Base-by-base conservation (phyloP, 2,329 filamentous ascomycete genomes). In the Macrophomina tecta region DNA sequence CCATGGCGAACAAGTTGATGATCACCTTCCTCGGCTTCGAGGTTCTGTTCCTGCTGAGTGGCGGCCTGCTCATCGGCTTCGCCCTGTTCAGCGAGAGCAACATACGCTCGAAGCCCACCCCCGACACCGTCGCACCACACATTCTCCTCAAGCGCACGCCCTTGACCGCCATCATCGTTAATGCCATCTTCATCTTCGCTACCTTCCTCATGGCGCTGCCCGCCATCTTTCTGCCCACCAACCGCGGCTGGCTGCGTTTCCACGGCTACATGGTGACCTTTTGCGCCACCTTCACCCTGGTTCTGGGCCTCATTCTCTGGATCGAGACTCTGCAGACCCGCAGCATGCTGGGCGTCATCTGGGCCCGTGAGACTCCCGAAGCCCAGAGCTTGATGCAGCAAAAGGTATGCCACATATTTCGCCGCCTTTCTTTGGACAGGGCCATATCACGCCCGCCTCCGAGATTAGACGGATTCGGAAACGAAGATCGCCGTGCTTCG, bases 351-450 rank as follows among this genome's bases (percentile, higher is more conserved):
- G 81, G 78, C 67, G 75, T 79, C 1, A 82, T 90, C 63, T 95
- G 90, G 86, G 80, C 82, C 30, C 74, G 79, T 5, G 87, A 91
- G 77, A 74, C 85, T 3, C 73, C 84, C 0, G 71, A 79, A 1
- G 82, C 88, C 4, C 90, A 93, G 77, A 87, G 85, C 70, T 80
- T 94, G 64, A 83, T 95, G 75, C 91, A 95, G 78, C 84, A 86
- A 72, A 83, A 86, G 74, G 90, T 92, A 80, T 64, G 85, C 78
- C 14, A 11, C 32, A 14, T 23, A 42, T 36, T 53, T 64, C 23
- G 30, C 55, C 14, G 12, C 11, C 8, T 32, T 18, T 34, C 23
- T 40, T 36, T 32, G 18, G 30, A 40, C 32, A 42, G 23, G 28
- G 42, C 28, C 9, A 5, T 42, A 49, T 18, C 30, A 46, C 49